Evolutionary conservation across 1,284 basidiomycete genomes (phyloP), one percentile per base, ranked within the genome.

Genomic region (Trichosporon ovoides): DNA sequence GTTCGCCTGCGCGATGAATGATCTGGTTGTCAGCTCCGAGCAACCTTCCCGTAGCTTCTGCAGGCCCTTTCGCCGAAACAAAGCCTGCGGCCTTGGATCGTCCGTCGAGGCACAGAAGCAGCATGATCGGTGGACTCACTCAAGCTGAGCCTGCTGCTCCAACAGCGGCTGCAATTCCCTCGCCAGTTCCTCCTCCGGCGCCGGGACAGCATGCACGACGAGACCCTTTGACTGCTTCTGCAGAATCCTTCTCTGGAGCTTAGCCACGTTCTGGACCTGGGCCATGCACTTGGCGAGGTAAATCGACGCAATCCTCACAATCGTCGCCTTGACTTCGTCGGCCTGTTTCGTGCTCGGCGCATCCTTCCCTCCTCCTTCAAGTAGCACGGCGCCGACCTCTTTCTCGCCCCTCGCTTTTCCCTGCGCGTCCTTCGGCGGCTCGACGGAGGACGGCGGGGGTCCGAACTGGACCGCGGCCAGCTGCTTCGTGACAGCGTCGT

Each of bases 121-220:
- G 7, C 20, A 5, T 9, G 9, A 9, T 20, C n/a, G 24, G 12
- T 22, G 10, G 13, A 69, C 75, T 64, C 54, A 75, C 77, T 94
- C 91, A 34, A 95, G 80, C 52, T 93, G 80, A 3, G 88, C 87
- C 76, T 95, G 91, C 76, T 95, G 91, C 74, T 95, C 91, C 9
- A 95, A 81, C 18, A 95, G 77, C 3, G 91, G 91, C 68, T 94
- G 91, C 20, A 95, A 77, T 3, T 81, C 78, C 34, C 83, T 80
- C 2, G 89, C 89, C 18, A 88, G 78, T 52, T 86, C 82, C 64
- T 88, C 85, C 43, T 48, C 40, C 7, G 18, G 1, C 7, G 22
- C 28, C 16, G 18, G 14, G 24, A 20, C 43, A 9, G 28, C 12
- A 16, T 48, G 43, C 6, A 48, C 43, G 43, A 48, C 43, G 24